Percentiles rank a stretch among this genome's conserved stretches.
Conservation (phyloP, 257 asterid genomes). For the Fraxinus anomala region DNA sequence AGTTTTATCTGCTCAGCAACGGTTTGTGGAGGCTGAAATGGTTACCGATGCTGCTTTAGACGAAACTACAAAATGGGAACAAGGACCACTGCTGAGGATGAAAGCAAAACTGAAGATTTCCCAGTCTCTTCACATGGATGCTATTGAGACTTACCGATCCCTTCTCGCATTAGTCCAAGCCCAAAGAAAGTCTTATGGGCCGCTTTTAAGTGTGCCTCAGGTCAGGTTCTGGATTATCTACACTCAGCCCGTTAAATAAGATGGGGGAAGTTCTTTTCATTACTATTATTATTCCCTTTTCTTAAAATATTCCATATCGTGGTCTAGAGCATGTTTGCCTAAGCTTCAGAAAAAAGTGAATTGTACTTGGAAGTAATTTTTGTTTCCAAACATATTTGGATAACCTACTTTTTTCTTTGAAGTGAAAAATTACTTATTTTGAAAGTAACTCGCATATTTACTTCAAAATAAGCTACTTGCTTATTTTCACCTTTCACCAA, state of each 20-base stretch:
- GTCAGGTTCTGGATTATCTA: slow-evolving; percentile 42
- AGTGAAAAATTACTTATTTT: not conserved
- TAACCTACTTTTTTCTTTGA: not conserved
- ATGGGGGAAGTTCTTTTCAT: slow-evolving; percentile 7
- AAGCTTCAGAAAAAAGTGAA: not conserved
- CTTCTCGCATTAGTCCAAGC: slow-evolving; percentile 97
- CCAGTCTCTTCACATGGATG: slow-evolving; percentile 70
- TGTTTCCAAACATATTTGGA: not conserved
- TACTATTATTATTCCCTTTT: not conserved
- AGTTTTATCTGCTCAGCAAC: slow-evolving; percentile 84
- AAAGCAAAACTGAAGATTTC: slow-evolving; percentile 85
- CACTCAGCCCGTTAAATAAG: slow-evolving; percentile 19
- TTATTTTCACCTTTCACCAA: not conserved
- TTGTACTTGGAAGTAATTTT: not conserved
- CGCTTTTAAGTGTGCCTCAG: slow-evolving; percentile 58
- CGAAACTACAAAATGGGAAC: slow-evolving; percentile 95
- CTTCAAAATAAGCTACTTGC: not conserved
- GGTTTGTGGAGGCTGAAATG: slow-evolving; percentile 83
- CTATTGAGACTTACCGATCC: slow-evolving; percentile 80
- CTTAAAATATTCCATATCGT: not conserved
- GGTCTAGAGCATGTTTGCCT: not conserved
- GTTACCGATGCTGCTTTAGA: slow-evolving; percentile 93
- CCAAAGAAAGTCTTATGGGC: slow-evolving; percentile 75
- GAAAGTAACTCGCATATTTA: not conserved
- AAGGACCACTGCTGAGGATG: slow-evolving; percentile 84